Percentiles rank a stretch among this genome's conserved stretches.
phyloP scores from a whole-genome alignment of 2,329 filamentous ascomycete species.

The Tympanopsis confertula region DNA sequence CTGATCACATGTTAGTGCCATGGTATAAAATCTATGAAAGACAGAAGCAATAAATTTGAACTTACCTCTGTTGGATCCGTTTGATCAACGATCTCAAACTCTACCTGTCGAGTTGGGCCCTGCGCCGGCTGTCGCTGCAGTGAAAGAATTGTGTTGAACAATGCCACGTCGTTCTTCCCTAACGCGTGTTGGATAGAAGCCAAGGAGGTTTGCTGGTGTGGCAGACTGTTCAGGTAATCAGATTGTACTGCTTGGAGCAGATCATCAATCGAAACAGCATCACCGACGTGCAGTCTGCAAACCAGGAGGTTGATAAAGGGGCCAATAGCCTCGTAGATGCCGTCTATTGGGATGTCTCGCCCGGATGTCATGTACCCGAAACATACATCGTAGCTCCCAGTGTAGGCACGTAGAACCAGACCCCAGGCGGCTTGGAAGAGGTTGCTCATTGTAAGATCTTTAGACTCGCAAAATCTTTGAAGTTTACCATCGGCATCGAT shows the following conservation, averaged over 20 bases:
- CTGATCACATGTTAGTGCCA: no score
- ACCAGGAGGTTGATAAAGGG: background rate
- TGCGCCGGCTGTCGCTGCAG: no score
- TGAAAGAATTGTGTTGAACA: no score
- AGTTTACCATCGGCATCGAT: no score
- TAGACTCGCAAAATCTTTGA: no score
- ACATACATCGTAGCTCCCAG: background rate
- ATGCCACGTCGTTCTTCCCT: background rate
- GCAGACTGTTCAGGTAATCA: background rate
- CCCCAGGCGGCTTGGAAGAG: background rate
- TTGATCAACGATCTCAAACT: no score
- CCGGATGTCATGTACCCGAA: background rate
- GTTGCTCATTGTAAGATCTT: no score
- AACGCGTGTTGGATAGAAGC: background rate
- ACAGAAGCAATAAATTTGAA: no score
- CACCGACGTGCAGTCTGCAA: background rate
- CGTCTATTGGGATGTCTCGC: background rate
- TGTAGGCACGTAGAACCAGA: background rate
- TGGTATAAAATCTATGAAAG: no score
- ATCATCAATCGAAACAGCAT: no score
- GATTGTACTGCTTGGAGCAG: background rate
- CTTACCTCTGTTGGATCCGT: no score
- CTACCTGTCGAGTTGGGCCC: no score
- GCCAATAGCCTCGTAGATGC: background rate
- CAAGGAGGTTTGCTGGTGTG: background rate